These are phyloP conservation scores for Cardiospermum halicacabum DNA, from an alignment of 345 rosid species.

Conservation along the genomic window DNA sequence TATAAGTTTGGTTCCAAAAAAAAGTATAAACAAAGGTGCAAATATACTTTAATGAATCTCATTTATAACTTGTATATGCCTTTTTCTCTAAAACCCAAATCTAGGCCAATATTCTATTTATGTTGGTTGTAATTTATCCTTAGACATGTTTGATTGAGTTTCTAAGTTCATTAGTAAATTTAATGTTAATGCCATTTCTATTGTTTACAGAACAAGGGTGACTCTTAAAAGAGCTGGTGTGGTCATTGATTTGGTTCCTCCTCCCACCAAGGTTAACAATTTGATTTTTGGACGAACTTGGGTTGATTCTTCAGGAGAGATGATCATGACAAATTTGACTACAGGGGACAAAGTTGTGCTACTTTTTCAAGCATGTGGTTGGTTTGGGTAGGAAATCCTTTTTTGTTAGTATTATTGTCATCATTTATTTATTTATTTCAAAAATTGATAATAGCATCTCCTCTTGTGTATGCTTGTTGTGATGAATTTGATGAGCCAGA, in stretches of 20 bases:
- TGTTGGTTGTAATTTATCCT: neutral
- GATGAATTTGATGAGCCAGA: neutral
- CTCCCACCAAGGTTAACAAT: conserved; percentile 68
- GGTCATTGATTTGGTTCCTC: conserved; percentile 72
- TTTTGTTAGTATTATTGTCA: no score
- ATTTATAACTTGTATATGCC: neutral
- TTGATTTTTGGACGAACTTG: conserved; percentile 79
- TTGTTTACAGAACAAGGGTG: conserved; percentile 54
- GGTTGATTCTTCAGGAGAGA: conserved; percentile 81
- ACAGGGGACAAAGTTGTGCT: conserved; percentile 78
- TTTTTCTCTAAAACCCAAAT: neutral
- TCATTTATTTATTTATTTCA: neutral
- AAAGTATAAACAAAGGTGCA: neutral
- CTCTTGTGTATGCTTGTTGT: neutral
- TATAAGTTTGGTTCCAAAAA: neutral
- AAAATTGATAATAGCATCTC: neutral
- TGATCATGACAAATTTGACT: conserved; percentile 66
- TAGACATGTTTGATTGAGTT: neutral
- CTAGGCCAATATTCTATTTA: neutral
- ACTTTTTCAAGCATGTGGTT: conserved; percentile 78
- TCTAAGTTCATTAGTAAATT: neutral
- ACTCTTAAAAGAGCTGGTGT: conserved; percentile 65
- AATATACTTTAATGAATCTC: neutral
- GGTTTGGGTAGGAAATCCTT: conserved; percentile 60
- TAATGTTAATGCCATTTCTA: neutral